These are phyloP conservation scores for Aphanomyces astaci DNA, from an alignment of 352 stramenopile genomes.

Conservation along the genomic window DNA sequence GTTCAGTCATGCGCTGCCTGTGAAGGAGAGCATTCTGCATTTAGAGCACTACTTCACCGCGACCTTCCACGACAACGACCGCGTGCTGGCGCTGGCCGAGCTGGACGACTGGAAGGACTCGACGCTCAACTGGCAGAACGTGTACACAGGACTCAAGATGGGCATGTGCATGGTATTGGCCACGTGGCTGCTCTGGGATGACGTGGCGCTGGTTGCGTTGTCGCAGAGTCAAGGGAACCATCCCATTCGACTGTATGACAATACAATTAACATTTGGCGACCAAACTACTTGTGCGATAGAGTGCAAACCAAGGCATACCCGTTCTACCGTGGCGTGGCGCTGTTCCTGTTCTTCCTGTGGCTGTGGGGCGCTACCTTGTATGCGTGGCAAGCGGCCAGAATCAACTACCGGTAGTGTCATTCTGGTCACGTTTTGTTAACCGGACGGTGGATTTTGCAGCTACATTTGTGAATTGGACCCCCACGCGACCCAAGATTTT, in stretches of 20 bases:
- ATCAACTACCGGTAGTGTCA: constrained; percentile 89
- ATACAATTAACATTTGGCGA: no score
- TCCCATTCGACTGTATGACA: background rate
- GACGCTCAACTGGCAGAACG: constrained; percentile 65
- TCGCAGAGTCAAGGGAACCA: background rate
- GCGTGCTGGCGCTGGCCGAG: constrained; percentile 58
- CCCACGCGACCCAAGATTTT: constrained; percentile 69
- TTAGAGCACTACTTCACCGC: constrained; percentile 61
- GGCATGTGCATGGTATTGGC: constrained; percentile 66
- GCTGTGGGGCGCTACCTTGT: constrained; percentile 89
- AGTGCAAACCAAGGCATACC: constrained; percentile 53
- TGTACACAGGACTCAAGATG: constrained; percentile 79
- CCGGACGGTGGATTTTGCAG: background rate
- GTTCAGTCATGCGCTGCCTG: constrained; percentile 2
- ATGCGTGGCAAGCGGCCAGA: constrained; percentile 83
- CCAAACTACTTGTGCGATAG: no score
- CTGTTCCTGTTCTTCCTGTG: constrained; percentile 93
- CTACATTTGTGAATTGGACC: constrained; percentile 89
- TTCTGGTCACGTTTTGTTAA: background rate
- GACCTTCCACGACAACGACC: constrained; percentile 70
- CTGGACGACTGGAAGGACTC: constrained; percentile 71
- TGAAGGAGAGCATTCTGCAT: constrained; percentile 39
- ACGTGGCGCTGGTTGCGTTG: background rate
- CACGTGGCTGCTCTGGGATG: constrained; percentile 94
- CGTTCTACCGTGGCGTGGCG: constrained; percentile 92